Conservation (phyloP, 352 stramenopile genomes). For the Globisporangium recalcitrans region DNA sequence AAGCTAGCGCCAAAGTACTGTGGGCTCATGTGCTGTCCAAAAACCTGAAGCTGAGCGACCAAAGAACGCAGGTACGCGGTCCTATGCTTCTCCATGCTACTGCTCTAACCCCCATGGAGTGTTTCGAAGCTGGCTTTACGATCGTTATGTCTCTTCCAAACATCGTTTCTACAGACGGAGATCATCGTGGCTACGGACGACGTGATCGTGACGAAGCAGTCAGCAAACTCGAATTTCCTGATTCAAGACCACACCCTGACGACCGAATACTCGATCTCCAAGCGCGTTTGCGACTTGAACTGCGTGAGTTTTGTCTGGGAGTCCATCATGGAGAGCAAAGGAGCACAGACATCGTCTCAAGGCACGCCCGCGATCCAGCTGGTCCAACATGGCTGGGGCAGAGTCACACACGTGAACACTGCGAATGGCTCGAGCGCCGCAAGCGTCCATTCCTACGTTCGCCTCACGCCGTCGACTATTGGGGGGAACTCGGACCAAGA, state of each 20-base stretch:
- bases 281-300: slow-evolving; percentile 17
- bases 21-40: slow-evolving; percentile 25
- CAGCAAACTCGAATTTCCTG: not conserved
- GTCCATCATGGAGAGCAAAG: slow-evolving; percentile 3
- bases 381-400: slow-evolving; percentile 9
- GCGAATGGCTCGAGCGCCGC: not conserved
- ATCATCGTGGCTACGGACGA: slow-evolving; percentile 17
- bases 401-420: not conserved
- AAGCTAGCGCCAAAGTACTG: slow-evolving; percentile 21
- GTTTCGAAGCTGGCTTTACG: no score
- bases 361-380: slow-evolving; percentile 1
- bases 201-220: slow-evolving; percentile 12
- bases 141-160: not conserved
- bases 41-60: slow-evolving; percentile 26
- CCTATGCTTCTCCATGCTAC: no score
- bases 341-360: not conserved
- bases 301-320: slow-evolving; percentile 21
- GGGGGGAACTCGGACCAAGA: not conserved
- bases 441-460: slow-evolving; percentile 23
- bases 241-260: slow-evolving; percentile 1
- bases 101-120: not conserved
- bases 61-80: slow-evolving; percentile 7
- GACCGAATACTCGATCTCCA: slow-evolving; percentile 19
- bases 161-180: not conserved
- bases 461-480: slow-evolving; percentile 20